Percentiles rank a stretch among this genome's conserved stretches.
Evolutionary conservation across 768 basidiomycete genomes (phyloP).

Genomic region (Rhodosporidiobolus odoratus): DNA sequence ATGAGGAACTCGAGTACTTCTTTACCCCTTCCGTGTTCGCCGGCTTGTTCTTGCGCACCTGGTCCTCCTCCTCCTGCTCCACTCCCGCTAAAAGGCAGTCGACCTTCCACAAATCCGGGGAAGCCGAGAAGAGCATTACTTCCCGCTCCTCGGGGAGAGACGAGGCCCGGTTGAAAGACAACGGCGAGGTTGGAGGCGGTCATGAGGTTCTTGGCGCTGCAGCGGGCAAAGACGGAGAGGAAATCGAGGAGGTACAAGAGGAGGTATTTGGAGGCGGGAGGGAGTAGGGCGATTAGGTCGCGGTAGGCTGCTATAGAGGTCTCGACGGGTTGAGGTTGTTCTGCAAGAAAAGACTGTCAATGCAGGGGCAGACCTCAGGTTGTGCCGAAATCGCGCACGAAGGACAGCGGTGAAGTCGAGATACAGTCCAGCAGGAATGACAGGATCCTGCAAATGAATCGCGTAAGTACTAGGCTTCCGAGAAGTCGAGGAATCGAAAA

Average conservation of each 20-base stretch:
- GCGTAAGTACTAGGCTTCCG: constrained; percentile 1
- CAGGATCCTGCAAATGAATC: constrained; percentile 65
- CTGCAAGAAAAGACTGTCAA: constrained; percentile 51
- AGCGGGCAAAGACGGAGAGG: constrained; percentile 86
- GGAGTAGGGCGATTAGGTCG: constrained; percentile 73
- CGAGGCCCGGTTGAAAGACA: constrained; percentile 91
- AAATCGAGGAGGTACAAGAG: constrained; percentile 94
- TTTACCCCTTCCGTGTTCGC: constrained; percentile 81
- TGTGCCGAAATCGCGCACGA: constrained; percentile 51
- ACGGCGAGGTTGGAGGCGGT: constrained; percentile 90
- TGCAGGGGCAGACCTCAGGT: not conserved
- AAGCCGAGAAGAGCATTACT: constrained; percentile 30
- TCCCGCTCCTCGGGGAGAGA: constrained; percentile 62
- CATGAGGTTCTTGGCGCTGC: constrained; percentile 90
- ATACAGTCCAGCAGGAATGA: constrained; percentile 86
- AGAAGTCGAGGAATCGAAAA: constrained; percentile 1
- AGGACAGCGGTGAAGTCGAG: constrained; percentile 79
- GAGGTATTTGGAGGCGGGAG: constrained; percentile 87
- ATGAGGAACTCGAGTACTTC: constrained; percentile 91
- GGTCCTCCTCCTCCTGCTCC: not conserved
- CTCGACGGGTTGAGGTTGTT: constrained; percentile 63
- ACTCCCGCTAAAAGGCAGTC: constrained; percentile 4
- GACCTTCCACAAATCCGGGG: constrained; percentile 33
- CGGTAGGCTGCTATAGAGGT: constrained; percentile 75
- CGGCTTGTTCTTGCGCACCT: constrained; percentile 56